Conservation (phyloP, 148 eudicot genomes). For the Nyssa sinensis region DNA sequence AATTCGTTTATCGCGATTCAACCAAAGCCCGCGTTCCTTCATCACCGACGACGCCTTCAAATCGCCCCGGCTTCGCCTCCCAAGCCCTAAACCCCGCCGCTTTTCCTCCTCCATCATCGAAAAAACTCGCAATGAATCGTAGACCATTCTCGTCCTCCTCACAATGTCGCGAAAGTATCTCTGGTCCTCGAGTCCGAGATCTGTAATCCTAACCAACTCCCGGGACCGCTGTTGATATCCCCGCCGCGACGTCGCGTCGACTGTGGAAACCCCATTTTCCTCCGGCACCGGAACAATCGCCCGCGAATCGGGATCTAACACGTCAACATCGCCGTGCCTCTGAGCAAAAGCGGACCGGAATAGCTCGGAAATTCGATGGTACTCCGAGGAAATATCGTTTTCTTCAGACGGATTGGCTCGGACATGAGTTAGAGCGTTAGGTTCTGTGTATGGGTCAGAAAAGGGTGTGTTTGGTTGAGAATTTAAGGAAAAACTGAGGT, state of each 20-base stretch:
- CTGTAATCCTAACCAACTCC: slow-evolving; percentile 62
- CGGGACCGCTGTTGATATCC: slow-evolving; percentile 37
- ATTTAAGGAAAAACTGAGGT: background rate
- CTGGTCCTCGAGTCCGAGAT: slow-evolving; percentile 39
- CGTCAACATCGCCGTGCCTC: slow-evolving; percentile 13
- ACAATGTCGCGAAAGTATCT: slow-evolving; percentile 49
- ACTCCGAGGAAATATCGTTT: slow-evolving; percentile 44
- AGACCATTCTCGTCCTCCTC: slow-evolving; percentile 56
- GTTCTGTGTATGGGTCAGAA: slow-evolving; percentile 13
- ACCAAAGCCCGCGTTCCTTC: slow-evolving; percentile 63
- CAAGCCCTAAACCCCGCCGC: slow-evolving; percentile 17
- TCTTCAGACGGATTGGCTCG: slow-evolving; percentile 11
- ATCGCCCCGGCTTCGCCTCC: slow-evolving; percentile 51
- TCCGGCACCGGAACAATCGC: slow-evolving; percentile 50
- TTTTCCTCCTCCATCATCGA: slow-evolving; percentile 45
- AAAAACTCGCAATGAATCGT: slow-evolving; percentile 49
- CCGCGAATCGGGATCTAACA: slow-evolving; percentile 31
- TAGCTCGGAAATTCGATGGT: slow-evolving; percentile 42
- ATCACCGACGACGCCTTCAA: slow-evolving; percentile 48
- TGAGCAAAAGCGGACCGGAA: slow-evolving; percentile 40
- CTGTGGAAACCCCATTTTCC: slow-evolving; percentile 1
- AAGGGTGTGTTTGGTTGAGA: background rate
- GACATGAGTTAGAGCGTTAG: slow-evolving; percentile 7
- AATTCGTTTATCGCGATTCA: slow-evolving; percentile 64
- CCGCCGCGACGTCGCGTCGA: slow-evolving; percentile 9